Percentiles rank a stretch among this genome's conserved stretches.
phyloP scores from a whole-genome alignment of 2,329 filamentous ascomycete genomes.

The Sodiomyces alkalinus region DNA sequence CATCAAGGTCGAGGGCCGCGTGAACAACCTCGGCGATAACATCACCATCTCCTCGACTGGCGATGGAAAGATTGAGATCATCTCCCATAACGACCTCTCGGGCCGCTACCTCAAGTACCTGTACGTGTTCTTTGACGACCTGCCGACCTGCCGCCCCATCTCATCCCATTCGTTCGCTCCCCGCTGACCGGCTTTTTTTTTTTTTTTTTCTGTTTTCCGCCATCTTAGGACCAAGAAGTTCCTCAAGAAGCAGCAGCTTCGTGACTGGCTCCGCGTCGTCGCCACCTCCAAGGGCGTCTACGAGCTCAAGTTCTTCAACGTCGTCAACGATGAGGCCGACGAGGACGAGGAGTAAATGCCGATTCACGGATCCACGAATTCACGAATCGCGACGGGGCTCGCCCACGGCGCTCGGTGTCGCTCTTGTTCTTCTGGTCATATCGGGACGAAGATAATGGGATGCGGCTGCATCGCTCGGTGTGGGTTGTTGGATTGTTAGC shows the following conservation, averaged over 20 bases:
- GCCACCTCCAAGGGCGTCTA: conserved; percentile 97
- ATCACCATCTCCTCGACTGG: conserved; percentile 81
- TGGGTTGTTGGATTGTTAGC: conserved; percentile 7
- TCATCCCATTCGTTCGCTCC: conserved; percentile 10
- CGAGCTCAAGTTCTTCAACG: conserved; percentile 99
- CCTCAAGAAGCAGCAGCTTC: conserved; percentile 99
- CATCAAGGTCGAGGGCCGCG: conserved; percentile 98
- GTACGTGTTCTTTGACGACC: conserved; percentile 36
- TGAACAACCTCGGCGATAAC: conserved; percentile 91
- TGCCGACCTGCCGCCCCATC: neutral
- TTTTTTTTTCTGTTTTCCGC: neutral
- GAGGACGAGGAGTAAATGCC: conserved; percentile 90
- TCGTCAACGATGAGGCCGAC: conserved; percentile 94
- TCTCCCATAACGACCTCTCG: conserved; percentile 94
- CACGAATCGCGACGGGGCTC: too few relatives aligned
- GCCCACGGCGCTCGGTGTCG: too few relatives aligned
- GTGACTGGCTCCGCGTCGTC: conserved; percentile 99
- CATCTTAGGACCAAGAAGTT: conserved; percentile 90
- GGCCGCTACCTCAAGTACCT: conserved; percentile 99
- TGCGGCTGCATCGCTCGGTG: conserved; percentile 7
- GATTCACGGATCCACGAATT: too few relatives aligned
- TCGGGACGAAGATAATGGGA: too few relatives aligned
- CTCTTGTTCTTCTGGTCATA: too few relatives aligned
- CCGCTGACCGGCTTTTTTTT: neutral
- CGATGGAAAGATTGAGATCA: conserved; percentile 96